Base-by-base conservation (phyloP, 202 grass and related monocot genomes). In the Elaeis oleifera region DNA sequence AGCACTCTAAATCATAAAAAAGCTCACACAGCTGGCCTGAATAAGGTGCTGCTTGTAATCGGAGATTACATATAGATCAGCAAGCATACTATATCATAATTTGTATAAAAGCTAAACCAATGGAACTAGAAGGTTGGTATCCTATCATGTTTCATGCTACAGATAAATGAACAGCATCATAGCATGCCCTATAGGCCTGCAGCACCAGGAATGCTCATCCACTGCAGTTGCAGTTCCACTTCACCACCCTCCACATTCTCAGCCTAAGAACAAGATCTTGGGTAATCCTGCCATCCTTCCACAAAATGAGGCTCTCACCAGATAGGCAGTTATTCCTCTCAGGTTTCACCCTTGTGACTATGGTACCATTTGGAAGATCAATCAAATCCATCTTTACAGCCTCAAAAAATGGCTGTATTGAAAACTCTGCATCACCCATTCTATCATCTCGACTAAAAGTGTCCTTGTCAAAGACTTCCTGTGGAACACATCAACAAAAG, bases 401-500 rank as follows among this genome's bases (percentile, higher is more conserved):
- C 17, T 54, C n/a, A 3, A 54, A 20, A 54, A 54, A 19, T 54
- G 52, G 52, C 19, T 54, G 52, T 17, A 54, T 54, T 2, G 20
- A n/a, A 54, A 54, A 20, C 4, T 54, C 52, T 19, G 52, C 52
- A 18, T 54, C 52, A 54, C 52, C 52, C 16, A 54, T 18, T 20
- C 19, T 54, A 54, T 54, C 52, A 54, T 54, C 52, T 18, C 2
- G 18, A 17, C 3, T 54, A 18, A 54, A 54, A 1, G n/a, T 54
- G 16, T 54, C 52, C 52, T 54, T 54, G 52, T 54, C 52, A 18
- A 54, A 54, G 16, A 54, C 18, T 18, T 54, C 52, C 52, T 54
- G 16, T 4, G 6, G 18, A 54, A n/a, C 7, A 18, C 17, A 3
- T 26, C 0, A 20, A 18, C 52, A 54, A 18, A 20, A 6, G 17